phyloP scores from a whole-genome alignment of 192 early-diverging fungal genomes.

The Irineochytrium annulatum region DNA sequence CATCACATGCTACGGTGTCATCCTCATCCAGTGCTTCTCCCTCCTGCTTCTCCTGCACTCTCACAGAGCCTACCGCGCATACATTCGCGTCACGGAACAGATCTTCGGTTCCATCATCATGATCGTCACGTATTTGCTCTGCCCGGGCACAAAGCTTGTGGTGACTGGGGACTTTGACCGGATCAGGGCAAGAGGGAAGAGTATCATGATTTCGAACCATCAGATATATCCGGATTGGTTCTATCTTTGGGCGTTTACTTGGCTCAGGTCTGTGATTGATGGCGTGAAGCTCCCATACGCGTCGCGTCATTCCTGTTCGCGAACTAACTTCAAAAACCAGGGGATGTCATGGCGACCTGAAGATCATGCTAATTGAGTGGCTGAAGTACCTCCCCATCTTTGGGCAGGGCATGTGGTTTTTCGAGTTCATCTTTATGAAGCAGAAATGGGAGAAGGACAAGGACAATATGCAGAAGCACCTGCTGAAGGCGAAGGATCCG shows the following conservation, averaged over 20 bases:
- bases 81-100: slow-evolving; percentile 32
- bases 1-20: slow-evolving; percentile 15
- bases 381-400: slow-evolving; percentile 82
- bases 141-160: slow-evolving; percentile 33
- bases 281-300: too few species aligned
- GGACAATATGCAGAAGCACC: slow-evolving; percentile 47
- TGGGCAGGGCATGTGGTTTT: slow-evolving; percentile 83
- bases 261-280: slow-evolving; percentile 18
- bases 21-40: slow-evolving; percentile 19
- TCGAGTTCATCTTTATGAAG: slow-evolving; percentile 93
- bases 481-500: slow-evolving; percentile 29
- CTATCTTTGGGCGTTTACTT: slow-evolving; percentile 53
- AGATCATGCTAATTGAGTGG: slow-evolving; percentile 85
- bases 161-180: slow-evolving; percentile 37
- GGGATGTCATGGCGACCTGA: slow-evolving; percentile 73
- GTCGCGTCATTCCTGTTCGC: too few species aligned
- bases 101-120: slow-evolving; percentile 35
- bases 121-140: slow-evolving; percentile 30
- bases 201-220: slow-evolving; percentile 48
- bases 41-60: slow-evolving; percentile 25
- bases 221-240: slow-evolving; percentile 49
- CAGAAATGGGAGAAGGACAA: slow-evolving; percentile 79
- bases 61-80: slow-evolving; percentile 25
- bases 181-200: slow-evolving; percentile 15
- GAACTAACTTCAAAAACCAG: too few species aligned